phyloP scores from a whole-genome alignment of 2,329 filamentous ascomycete species.

The Colletotrichum paranaense region DNA sequence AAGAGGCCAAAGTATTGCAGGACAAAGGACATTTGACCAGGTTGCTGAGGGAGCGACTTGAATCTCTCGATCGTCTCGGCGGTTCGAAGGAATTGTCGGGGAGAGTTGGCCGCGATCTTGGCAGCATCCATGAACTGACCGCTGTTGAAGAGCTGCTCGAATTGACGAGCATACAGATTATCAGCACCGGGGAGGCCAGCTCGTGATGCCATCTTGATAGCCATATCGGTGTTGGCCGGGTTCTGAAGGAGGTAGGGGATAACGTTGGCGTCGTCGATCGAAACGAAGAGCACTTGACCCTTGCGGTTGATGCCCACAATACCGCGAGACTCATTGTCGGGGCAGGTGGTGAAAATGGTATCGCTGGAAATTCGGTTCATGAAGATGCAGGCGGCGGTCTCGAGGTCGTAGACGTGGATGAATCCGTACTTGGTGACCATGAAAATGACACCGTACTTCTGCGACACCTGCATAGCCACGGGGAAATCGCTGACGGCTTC shows the following conservation, averaged over 20 bases:
- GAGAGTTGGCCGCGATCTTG: conserved; percentile 96
- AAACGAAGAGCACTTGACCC: conserved; percentile 94
- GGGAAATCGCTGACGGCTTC: conserved; percentile 98
- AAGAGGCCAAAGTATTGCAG: conserved; percentile 98
- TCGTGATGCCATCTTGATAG: conserved; percentile 95
- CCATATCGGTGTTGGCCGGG: conserved; percentile 91
- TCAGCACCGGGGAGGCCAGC: conserved; percentile 95
- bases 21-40: conserved; percentile 91
- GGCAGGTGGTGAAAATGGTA: conserved; percentile 95
- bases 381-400: conserved; percentile 95
- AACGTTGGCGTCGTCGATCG: conserved; percentile 89
- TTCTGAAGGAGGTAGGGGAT: conserved; percentile 97
- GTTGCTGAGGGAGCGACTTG: conserved; percentile 84
- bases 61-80: conserved; percentile 96
- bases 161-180: conserved; percentile 90
- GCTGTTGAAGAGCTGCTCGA: conserved; percentile 84
- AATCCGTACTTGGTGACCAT: conserved; percentile 99
- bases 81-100: conserved; percentile 93
- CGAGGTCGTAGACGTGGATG: conserved; percentile 97
- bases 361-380: conserved; percentile 99
- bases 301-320: conserved; percentile 97
- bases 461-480: conserved; percentile 95
- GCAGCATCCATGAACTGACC: conserved; percentile 90
- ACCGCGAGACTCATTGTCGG: conserved; percentile 85
- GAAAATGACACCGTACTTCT: conserved; percentile 96